A percentile compares a stretch with the other conserved stretches of the same genome.
Evolutionary conservation across 177 flowering plant species (phyloP).

Genomic region (Vitis hybrid): DNA sequence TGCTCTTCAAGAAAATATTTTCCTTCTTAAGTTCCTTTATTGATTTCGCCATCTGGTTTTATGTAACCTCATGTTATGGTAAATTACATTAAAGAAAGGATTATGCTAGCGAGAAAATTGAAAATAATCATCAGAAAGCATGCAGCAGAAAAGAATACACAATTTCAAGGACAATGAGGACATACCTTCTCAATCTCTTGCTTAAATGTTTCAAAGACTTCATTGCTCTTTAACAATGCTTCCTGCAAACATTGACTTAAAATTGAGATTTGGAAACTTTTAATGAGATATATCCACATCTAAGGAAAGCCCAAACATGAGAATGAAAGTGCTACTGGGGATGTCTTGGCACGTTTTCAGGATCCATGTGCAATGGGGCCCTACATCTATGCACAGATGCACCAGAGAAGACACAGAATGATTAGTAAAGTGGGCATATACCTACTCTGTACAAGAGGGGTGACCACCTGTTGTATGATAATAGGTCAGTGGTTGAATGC

Average conservation of each 20-base stretch:
- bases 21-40: slow-evolving; percentile 90
- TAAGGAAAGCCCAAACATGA: neutral
- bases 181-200: slow-evolving; percentile 92
- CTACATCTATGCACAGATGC: neutral
- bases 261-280: neutral
- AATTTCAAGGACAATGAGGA: neutral
- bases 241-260: slow-evolving; percentile 52
- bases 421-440: too few relatives aligned
- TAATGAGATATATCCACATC: neutral
- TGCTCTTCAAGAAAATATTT: slow-evolving; percentile 79
- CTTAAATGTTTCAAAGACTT: slow-evolving; percentile 92
- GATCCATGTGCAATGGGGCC: neutral
- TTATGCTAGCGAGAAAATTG: neutral
- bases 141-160: neutral
- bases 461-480: too few relatives aligned
- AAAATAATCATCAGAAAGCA: neutral
- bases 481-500: too few relatives aligned
- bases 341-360: neutral
- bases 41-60: slow-evolving; percentile 78
- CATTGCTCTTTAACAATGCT: slow-evolving; percentile 84
- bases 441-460: too few relatives aligned
- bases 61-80: neutral
- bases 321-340: neutral
- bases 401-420: too few relatives aligned
- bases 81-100: neutral